Evolutionary conservation across 2,329 filamentous ascomycete genomes (phyloP).

Genomic region (Calonectria hongkongensis): DNA sequence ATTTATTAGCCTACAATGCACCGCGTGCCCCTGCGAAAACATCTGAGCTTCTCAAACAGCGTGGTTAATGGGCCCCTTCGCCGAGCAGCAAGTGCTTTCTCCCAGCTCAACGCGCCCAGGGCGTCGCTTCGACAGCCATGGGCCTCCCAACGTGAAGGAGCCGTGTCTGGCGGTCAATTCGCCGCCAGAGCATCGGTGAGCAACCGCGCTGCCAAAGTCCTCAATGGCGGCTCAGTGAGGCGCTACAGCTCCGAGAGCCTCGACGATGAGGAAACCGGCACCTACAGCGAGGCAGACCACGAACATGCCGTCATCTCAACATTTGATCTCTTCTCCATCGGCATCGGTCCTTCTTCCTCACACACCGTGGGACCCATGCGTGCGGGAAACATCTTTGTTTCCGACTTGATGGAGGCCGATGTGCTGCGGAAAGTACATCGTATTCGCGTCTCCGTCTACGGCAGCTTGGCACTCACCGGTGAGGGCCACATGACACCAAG

Average conservation of each 20-base stretch:
- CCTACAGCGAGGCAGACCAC: conserved; percentile 69
- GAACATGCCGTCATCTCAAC: conserved; percentile 72
- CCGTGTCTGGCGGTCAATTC: conserved; percentile 19
- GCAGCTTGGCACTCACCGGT: conserved; percentile 70
- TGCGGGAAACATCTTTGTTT: conserved; percentile 70
- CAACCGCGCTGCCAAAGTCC: not conserved
- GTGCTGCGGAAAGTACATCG: conserved; percentile 67
- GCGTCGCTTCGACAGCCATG: conserved; percentile 8
- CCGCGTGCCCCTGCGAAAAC: conserved; percentile 26
- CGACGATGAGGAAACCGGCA: conserved; percentile 59
- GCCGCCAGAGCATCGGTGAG: not conserved
- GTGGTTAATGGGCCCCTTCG: conserved; percentile 20
- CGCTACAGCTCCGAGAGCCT: conserved; percentile 42
- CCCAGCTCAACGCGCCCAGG: conserved; percentile 17
- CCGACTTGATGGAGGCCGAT: conserved; percentile 67
- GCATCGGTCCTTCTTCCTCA: conserved; percentile 71
- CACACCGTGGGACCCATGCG: conserved; percentile 72
- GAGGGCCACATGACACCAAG: conserved; percentile 72
- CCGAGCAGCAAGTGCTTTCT: conserved; percentile 1
- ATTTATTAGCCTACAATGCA: conserved; percentile 26
- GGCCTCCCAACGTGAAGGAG: not conserved
- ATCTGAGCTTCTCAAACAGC: conserved; percentile 25
- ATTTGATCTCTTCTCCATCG: conserved; percentile 71
- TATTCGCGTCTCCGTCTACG: conserved; percentile 69
- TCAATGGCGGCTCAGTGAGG: not conserved